These are phyloP conservation scores for Odonthalia washingtoniensis DNA, from an alignment of 31 red algal species.

Conservation along the genomic window DNA sequence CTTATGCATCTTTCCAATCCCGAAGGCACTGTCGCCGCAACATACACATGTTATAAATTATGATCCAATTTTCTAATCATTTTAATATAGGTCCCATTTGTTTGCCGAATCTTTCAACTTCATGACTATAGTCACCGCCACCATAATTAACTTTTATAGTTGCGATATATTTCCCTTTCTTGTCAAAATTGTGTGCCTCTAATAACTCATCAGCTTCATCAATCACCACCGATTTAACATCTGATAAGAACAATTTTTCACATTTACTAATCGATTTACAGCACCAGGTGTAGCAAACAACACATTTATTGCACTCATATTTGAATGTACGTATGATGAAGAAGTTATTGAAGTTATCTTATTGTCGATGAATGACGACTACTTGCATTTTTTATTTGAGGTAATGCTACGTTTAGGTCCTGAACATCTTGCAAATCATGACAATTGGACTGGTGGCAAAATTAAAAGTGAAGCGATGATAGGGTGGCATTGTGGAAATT, in stretches of 20 bases:
- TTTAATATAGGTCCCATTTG: too few relatives aligned
- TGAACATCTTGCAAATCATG: constrained; percentile 42
- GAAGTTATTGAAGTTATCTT: too few relatives aligned
- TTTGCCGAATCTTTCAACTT: constrained; percentile 11
- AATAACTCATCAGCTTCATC: constrained; percentile 82
- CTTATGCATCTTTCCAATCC: constrained; percentile 9
- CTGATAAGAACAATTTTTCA: constrained; percentile 35
- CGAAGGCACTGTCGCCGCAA: constrained; percentile 33
- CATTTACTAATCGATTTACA: background rate
- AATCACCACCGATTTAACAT: constrained; percentile 47
- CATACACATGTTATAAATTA: constrained; percentile 46
- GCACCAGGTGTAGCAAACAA: constrained; percentile 8
- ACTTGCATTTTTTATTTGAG: constrained; percentile 44
- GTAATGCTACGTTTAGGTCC: constrained; percentile 16
- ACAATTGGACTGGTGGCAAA: constrained; percentile 30
- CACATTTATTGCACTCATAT: constrained; percentile 3
- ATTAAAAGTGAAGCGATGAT: background rate
- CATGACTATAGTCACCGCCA: constrained; percentile 21
- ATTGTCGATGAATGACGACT: constrained; percentile 33
- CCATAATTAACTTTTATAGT: too few relatives aligned
- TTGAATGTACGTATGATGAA: too few relatives aligned
- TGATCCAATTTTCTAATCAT: too few relatives aligned
- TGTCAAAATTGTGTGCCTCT: constrained; percentile 44
- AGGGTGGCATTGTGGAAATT: too few relatives aligned
- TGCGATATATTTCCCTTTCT: background rate